Base-by-base conservation (phyloP, 495 filamentous ascomycete species). In the Aspergillus hancockii region DNA sequence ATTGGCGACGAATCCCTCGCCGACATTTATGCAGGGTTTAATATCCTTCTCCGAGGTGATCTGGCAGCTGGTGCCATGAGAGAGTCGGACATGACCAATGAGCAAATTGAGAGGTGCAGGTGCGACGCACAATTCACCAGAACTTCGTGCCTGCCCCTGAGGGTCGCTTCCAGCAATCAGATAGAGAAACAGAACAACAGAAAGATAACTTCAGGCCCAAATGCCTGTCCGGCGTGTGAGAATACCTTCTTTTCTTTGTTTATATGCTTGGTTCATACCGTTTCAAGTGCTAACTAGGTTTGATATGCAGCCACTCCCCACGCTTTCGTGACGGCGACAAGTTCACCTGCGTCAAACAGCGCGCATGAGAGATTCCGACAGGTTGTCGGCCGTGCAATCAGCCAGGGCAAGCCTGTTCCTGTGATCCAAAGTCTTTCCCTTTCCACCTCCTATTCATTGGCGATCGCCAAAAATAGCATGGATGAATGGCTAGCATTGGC, bases 11-110 rank as follows among this genome's bases (percentile, higher is more conserved):
- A 80, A 49, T 63, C 73, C 47, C 65, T 78, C 7, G 66, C 68
- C 60, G 67, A 71, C 25, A 68, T 79, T 52, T 81, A 83, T 58
- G 67, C 71, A 16, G 77, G 73, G 19, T 76, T 83, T 61, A 81
- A 81, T 55, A 71, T 81, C 49, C 70, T 83, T 25, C 72, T 81
- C 7, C 69, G 77, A 19, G 65, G 78, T 63, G 67, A 82, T 54
- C 56, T 81, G 31, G 71, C 68, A 6, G 61, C 67, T 16, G 79
- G 80, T 14, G 71, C 72, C 16, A 58, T 83, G 45, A 73, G 71
- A 62, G 68, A 75, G 40, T 80, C 72, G 75, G 67, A 71, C 30
- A 68, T 80, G 56, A 68, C 46, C 19, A 62, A 69, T 22, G 58
- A 64, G 28, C 66, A 78, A 51, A 59, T 60, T n/a, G 52, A 68